These are phyloP conservation scores for Eragrostis nindensis DNA, from an alignment of 176 grass and related monocot genomes.

Conservation along the genomic window DNA sequence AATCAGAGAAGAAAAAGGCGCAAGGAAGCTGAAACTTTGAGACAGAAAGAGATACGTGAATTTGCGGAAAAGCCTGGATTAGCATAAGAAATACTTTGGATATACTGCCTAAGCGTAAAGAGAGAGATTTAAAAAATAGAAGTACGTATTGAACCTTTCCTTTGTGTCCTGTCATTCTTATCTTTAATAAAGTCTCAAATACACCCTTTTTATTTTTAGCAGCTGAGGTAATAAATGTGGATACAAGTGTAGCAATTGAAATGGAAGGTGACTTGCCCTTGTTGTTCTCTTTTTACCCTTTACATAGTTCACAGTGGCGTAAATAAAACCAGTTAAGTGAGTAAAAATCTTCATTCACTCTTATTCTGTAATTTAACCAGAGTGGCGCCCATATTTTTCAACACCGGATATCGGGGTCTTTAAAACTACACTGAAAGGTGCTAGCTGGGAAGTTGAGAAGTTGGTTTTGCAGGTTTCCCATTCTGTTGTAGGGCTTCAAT, in stretches of 20 bases:
- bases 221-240: not conserved
- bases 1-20: not conserved
- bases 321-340: not conserved
- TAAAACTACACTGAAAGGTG: not conserved
- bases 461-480: conserved; percentile 4
- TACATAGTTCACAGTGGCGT: not conserved
- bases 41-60: not conserved
- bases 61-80: not conserved
- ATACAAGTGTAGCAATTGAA: not conserved
- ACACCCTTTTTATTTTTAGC: not conserved
- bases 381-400: conserved; percentile 16
- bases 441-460: conserved; percentile 5
- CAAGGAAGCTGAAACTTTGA: not conserved
- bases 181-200: not conserved
- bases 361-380: conserved; percentile 17
- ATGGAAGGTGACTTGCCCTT: conserved; percentile 3
- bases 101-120: not conserved
- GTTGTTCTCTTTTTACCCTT: not conserved
- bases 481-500: conserved; percentile 14
- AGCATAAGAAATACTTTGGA: not conserved
- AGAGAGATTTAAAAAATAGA: not conserved
- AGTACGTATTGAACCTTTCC: not conserved
- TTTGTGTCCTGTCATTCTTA: not conserved
- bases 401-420: not conserved
- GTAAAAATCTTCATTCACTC: not conserved